A percentile compares a stretch with the other conserved stretches of the same genome.
Evolutionary conservation across 345 rosid species (phyloP).

Genomic region (Rhizophora mangle): DNA sequence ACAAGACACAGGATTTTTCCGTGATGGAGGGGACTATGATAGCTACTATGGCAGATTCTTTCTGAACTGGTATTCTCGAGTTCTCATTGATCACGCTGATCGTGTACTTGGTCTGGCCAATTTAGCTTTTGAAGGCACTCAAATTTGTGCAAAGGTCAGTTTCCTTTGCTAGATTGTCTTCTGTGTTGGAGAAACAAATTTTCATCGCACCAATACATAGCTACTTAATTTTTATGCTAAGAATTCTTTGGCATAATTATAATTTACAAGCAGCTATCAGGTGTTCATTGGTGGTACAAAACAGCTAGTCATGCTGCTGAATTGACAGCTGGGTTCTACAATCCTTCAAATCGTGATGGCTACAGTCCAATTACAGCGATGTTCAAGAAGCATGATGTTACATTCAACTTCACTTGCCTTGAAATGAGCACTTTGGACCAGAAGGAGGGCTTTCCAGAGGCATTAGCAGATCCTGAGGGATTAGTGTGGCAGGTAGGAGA

Average conservation of each 20-base stretch:
- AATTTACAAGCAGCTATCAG: slow-evolving; percentile 70
- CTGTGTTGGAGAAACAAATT: not conserved
- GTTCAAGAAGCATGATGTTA: slow-evolving; percentile 72
- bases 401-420: slow-evolving; percentile 57
- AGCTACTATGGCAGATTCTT: slow-evolving; percentile 91
- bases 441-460: slow-evolving; percentile 51
- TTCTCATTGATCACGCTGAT: slow-evolving; percentile 78
- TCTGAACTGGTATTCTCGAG: slow-evolving; percentile 85
- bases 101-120: slow-evolving; percentile 71
- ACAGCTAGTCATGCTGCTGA: slow-evolving; percentile 96
- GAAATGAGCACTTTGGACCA: slow-evolving; percentile 55
- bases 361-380: slow-evolving; percentile 66
- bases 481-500: slow-evolving; percentile 78
- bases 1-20: slow-evolving; percentile 81
- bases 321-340: slow-evolving; percentile 86
- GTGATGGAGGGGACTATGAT: slow-evolving; percentile 95
- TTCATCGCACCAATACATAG: not conserved
- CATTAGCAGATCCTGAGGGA: slow-evolving; percentile 75
- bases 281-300: slow-evolving; percentile 95
- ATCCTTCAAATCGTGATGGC: slow-evolving; percentile 87
- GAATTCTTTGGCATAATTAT: slow-evolving; percentile 20
- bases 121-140: slow-evolving; percentile 72
- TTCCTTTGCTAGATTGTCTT: not conserved
- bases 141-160: slow-evolving; percentile 77
- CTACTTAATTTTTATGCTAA: not conserved